phyloP scores from a whole-genome alignment of 495 filamentous ascomycete species.

The Penicillium nucicola region DNA sequence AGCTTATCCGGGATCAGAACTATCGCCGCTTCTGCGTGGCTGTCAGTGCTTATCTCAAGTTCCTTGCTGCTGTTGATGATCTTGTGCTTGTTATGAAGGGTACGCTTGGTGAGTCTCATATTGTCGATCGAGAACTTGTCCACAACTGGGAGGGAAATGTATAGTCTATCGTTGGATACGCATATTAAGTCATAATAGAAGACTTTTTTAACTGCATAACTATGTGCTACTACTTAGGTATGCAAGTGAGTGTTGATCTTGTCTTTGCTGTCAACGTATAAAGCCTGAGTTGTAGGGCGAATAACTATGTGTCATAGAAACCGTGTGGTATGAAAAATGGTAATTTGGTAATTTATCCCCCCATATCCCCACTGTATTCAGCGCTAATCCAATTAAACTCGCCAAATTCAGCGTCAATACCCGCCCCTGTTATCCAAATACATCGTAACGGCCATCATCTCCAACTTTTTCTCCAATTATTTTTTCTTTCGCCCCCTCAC shows the following conservation, averaged over 20 bases:
- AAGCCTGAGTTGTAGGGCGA: too few species aligned
- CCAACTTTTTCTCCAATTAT: constrained; percentile 10
- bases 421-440: too few species aligned
- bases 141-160: constrained; percentile 7
- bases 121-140: constrained; percentile 28
- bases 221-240: too few species aligned
- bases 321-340: background rate
- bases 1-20: constrained; percentile 33
- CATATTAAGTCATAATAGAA: background rate
- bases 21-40: constrained; percentile 42
- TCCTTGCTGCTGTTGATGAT: constrained; percentile 36
- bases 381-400: too few species aligned
- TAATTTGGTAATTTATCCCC: too few species aligned
- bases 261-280: too few species aligned
- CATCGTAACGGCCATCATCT: too few species aligned
- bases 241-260: too few species aligned
- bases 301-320: constrained; percentile 8
- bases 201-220: background rate
- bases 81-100: constrained; percentile 43
- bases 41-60: constrained; percentile 34
- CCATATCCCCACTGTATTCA: background rate
- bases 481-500: background rate
- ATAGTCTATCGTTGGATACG: background rate
- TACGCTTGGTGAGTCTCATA: constrained; percentile 39
- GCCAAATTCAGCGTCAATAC: too few species aligned